Conservation (phyloP, 768 basidiomycete species). For the Amanita polypyramis region DNA sequence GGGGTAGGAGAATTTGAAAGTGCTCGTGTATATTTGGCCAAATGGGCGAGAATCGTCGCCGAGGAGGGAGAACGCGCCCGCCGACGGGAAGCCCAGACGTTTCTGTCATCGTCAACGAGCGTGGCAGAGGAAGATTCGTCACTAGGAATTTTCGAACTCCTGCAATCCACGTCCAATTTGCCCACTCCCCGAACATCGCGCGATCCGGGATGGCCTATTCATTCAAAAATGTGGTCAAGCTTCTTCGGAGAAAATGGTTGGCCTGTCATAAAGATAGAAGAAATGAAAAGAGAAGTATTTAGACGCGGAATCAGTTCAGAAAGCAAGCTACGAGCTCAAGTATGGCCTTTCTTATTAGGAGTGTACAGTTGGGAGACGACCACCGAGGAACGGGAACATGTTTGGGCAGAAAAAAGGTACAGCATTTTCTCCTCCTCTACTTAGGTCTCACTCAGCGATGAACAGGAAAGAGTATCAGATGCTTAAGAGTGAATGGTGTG, state of each 20-base stretch:
- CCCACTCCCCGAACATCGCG: constrained; percentile 78
- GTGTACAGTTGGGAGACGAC: constrained; percentile 76
- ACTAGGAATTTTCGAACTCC: constrained; percentile 79
- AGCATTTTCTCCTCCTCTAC: not conserved
- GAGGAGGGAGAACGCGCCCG: constrained; percentile 94
- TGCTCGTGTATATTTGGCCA: constrained; percentile 89
- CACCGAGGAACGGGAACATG: constrained; percentile 42
- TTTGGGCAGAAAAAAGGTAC: constrained; percentile 60
- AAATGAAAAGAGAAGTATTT: constrained; percentile 72
- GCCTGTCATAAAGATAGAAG: constrained; percentile 53
- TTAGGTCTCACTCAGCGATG: not conserved
- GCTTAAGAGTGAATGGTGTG: constrained; percentile 76
- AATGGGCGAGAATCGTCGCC: constrained; percentile 95
- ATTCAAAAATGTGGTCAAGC: constrained; percentile 56
- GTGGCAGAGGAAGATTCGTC: constrained; percentile 56
- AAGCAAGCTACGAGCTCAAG: constrained; percentile 50
- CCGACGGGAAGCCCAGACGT: constrained; percentile 61
- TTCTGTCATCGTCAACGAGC: constrained; percentile 41
- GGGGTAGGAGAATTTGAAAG: constrained; percentile 95
- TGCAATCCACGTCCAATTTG: constrained; percentile 69
- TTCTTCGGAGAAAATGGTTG: constrained; percentile 74
- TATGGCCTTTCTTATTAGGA: constrained; percentile 89
- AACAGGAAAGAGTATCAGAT: constrained; percentile 58
- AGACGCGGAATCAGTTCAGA: constrained; percentile 53
- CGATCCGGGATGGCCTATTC: constrained; percentile 69